Evolutionary conservation across 176 grass and related monocot genomes (phyloP).

Genomic region (Rhipidocladum racemiflorum): DNA sequence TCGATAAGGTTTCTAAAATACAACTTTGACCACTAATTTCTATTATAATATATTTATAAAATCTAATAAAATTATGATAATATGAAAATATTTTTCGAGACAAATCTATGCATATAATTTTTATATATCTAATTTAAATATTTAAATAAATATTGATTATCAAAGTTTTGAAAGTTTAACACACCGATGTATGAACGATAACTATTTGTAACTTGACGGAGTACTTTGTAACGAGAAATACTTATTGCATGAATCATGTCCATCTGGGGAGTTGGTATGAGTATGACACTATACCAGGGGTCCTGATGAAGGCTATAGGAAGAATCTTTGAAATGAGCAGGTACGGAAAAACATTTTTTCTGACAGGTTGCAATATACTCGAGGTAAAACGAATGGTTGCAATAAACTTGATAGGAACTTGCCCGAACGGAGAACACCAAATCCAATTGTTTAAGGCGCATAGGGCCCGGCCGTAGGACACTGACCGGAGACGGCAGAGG

Average conservation of each 20-base stretch:
- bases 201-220: too few relatives aligned
- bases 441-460: constrained; percentile 28
- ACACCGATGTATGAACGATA: too few relatives aligned
- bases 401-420: constrained; percentile 5
- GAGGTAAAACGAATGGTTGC: background rate
- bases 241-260: background rate
- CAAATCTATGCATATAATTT: too few relatives aligned
- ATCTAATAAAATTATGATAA: too few relatives aligned
- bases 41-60: too few relatives aligned
- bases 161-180: too few relatives aligned
- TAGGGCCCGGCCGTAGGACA: constrained; percentile 17
- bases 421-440: background rate
- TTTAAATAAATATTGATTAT: too few relatives aligned
- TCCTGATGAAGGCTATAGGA: constrained; percentile 10
- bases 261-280: constrained; percentile 5
- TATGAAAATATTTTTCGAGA: too few relatives aligned
- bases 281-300: background rate
- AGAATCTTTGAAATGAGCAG: constrained; percentile 37
- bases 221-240: background rate
- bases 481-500: constrained; percentile 25
- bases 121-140: too few relatives aligned
- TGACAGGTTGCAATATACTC: constrained; percentile 33
- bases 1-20: too few relatives aligned
- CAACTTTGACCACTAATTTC: too few relatives aligned
- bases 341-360: constrained; percentile 17